Evolutionary conservation across 148 eudicot species (phyloP).

Genomic region (Euryodendron excelsum): DNA sequence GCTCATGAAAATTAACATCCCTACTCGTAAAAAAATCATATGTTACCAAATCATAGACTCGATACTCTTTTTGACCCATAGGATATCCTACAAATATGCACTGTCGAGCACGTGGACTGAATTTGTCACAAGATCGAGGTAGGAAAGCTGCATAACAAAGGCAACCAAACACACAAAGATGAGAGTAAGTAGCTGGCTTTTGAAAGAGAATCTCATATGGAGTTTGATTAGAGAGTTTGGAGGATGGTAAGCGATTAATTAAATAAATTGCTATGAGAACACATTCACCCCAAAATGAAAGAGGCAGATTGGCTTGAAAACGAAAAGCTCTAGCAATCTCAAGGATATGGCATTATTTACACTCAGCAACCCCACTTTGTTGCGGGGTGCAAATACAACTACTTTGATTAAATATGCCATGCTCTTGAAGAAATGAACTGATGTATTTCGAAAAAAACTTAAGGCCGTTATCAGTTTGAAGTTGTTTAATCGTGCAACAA

Average conservation of each 20-base stretch:
- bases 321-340: too few species aligned
- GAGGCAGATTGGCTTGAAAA: too few species aligned
- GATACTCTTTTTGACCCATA: background rate
- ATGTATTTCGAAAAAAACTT: background rate
- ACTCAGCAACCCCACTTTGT: conserved; percentile 7
- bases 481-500: background rate
- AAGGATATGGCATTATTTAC: too few species aligned
- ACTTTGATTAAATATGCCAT: background rate
- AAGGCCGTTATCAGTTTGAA: background rate
- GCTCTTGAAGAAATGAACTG: background rate
- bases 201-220: background rate
- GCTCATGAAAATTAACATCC: background rate
- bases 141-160: background rate
- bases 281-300: too few species aligned
- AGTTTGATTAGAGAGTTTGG: background rate
- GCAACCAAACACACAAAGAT: too few species aligned
- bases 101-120: background rate
- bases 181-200: background rate
- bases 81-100: too few species aligned
- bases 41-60: background rate
- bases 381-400: background rate
- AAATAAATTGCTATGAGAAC: background rate
- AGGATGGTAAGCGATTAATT: background rate
- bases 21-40: background rate
- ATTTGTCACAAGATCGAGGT: background rate